Percentiles rank a stretch among this genome's conserved stretches.
Conservation (phyloP, 805 yeast species). For the Zygoascus tannicola region DNA sequence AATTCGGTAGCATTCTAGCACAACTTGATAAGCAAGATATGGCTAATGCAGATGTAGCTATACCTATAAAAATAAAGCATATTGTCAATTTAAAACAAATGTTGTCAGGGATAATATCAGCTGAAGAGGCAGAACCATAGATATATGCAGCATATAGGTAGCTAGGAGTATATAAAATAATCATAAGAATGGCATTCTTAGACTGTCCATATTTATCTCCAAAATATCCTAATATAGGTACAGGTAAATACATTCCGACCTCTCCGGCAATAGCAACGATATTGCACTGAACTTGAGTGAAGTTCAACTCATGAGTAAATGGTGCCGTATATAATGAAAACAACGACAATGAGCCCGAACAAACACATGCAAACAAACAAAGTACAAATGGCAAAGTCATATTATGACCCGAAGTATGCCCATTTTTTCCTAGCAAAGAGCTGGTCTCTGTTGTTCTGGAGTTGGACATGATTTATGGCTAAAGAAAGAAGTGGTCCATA, state of each 20-base stretch:
- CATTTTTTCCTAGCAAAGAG: slow-evolving; percentile 2
- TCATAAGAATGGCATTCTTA: slow-evolving; percentile 50
- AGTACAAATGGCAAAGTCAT: neutral
- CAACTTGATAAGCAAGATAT: slow-evolving; percentile 46
- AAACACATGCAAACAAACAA: slow-evolving; percentile 26
- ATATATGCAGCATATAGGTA: slow-evolving; percentile 44
- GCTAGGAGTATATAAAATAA: slow-evolving; percentile 57
- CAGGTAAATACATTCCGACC: slow-evolving; percentile 73
- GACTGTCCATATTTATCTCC: slow-evolving; percentile 86
- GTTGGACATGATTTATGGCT: too few relatives aligned
- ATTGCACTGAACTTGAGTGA: slow-evolving; percentile 61
- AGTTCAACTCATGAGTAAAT: slow-evolving; percentile 48
- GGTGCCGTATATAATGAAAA: slow-evolving; percentile 73
- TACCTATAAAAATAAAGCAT: slow-evolving; percentile 29
- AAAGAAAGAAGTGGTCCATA: too few relatives aligned
- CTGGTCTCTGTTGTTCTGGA: slow-evolving; percentile 4
- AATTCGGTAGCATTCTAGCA: slow-evolving; percentile 72
- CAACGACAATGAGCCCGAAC: slow-evolving; percentile 74
- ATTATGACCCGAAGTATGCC: neutral
- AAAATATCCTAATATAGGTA: slow-evolving; percentile 72
- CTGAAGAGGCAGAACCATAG: slow-evolving; percentile 17
- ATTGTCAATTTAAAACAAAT: slow-evolving; percentile 4
- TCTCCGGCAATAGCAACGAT: slow-evolving; percentile 64
- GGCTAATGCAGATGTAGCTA: slow-evolving; percentile 32
- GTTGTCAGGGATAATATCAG: slow-evolving; percentile 1